A percentile compares a stretch with the other conserved stretches of the same genome.
Conservation (phyloP, 805 yeast species). For the Kazachstania psychrophila region DNA sequence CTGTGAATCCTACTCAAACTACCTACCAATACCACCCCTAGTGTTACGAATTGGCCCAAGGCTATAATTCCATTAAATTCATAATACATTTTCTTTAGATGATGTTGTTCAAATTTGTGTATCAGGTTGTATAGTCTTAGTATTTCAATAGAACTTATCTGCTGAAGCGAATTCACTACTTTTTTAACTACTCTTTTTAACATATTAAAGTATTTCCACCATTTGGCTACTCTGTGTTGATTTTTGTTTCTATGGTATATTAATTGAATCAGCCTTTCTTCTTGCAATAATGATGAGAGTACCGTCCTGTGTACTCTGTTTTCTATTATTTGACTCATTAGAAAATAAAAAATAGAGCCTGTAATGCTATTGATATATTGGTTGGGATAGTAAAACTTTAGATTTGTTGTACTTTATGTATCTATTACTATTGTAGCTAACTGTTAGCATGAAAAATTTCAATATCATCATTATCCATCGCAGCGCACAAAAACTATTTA, state of each 20-base stretch:
- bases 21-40: conserved; percentile 66
- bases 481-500: too few relatives aligned
- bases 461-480: too few relatives aligned
- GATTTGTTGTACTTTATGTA: too few relatives aligned
- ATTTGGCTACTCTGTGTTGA: conserved; percentile 60
- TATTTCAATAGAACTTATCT: conserved; percentile 17
- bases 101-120: conserved; percentile 29
- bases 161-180: conserved; percentile 6
- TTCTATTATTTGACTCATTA: not conserved
- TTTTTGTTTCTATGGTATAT: conserved; percentile 63
- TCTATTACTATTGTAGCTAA: too few relatives aligned
- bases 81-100: conserved; percentile 43
- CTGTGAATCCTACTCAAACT: conserved; percentile 37
- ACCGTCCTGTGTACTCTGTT: not conserved
- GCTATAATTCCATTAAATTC: conserved; percentile 60
- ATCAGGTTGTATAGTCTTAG: conserved; percentile 9
- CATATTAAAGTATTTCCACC: conserved; percentile 70
- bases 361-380: too few relatives aligned
- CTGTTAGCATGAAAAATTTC: too few relatives aligned
- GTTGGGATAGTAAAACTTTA: too few relatives aligned
- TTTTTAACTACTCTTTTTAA: conserved; percentile 43
- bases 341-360: not conserved
- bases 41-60: conserved; percentile 64
- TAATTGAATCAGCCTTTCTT: conserved; percentile 50
- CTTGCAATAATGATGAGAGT: conserved; percentile 31